Evolutionary conservation across 2,329 filamentous ascomycete species (phyloP), one percentile per base, ranked within the genome.

Genomic region (Colletotrichum sp.): DNA sequence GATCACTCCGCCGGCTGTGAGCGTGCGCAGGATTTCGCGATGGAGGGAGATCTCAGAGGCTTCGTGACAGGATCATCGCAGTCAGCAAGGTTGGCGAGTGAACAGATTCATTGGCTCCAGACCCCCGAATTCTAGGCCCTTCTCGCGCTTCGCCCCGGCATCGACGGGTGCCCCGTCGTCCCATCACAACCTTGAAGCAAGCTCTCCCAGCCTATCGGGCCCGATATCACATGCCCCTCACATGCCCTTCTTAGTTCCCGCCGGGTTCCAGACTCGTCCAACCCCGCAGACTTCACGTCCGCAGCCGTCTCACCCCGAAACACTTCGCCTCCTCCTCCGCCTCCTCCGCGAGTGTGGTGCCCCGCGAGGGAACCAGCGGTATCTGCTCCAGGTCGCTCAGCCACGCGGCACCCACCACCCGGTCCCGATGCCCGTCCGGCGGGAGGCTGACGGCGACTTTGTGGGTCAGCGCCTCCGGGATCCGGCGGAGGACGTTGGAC

Each of bases 371-470:
- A 32, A 16, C 36, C 61, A 27, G 18, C 61, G 69, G 62, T 16
- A 60, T n/a, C 39, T 56, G 55, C 13, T 71, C 55, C 7, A 74
- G 4, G 1, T 58, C 30, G 15, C 52, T 36, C 56, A 68, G 43
- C 73, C 70, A 73, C 64, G 15, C 28, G 25, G 56, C 8, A 55
- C 25, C 73, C 25, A 34, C 66, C n/a, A 8, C 52, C 8, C 71
- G 71, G 52, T 74, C 71, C 22, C 71, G 60, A 3, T 72, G 62
- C 6, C 70, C 73, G 73, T 73, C 55, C n/a, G 64, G 73, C 64
- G 73, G 73, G n/a, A 73, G 64, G 16, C 43, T 73, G 43, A 75
- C 70, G 69, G 73, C 73, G 56, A 60, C 56, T 30, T 73, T 75
- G 73, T 75, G 69, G 64, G 64, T 39, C 73, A 75, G 69, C 22